Base-by-base conservation (phyloP, 805 yeast genomes). In the Candida boleticola region DNA sequence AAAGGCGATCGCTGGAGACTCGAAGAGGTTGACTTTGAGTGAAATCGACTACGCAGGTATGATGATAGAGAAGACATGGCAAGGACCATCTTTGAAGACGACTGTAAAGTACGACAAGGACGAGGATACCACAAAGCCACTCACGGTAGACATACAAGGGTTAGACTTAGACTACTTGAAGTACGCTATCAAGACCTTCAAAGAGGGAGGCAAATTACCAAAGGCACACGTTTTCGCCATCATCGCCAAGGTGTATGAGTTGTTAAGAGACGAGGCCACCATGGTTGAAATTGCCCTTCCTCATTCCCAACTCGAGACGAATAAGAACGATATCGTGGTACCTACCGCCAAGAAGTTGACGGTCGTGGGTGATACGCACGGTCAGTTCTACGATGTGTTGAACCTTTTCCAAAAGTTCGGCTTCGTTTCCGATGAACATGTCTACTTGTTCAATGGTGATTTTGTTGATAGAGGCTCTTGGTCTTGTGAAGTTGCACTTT, bases 381-480 rank as follows among this genome's bases (percentile, higher is more conserved):
- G 99, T 31, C 99, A 93, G 64, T 89, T 85, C 60, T 92, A 78
- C 55, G 99, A 93, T 60, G 82, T 93, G 40, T 64, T 92, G 54
- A 84, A 89, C 58, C 74, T 93, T 40, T 92, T 93, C 63, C 62
- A 74, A 26, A 73, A 60, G 34, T 90, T 81, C 57, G 98, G 98
- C 13, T 64, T 72, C 52, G 95, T 92, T 0, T 57, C 72, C 3
- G 68, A 73, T 2, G 63, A 67, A 3, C 97, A 90, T 59, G 74
- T 81, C 3, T 93, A 87, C 58, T 64, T 93, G 37, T 92, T 93
- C 71, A 93, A 93, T 57, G 99, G 99, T 34, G 99, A 93, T 65
- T 92, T 93, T 65, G 99, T 93, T 3, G 99, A 93, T 61, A 76
- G 99, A 57, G 99, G 99, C 4, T 86, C 96, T 14, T 92, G 99